Base-by-base conservation (phyloP, 2,329 filamentous ascomycete genomes). In the Chaetomium sp. region DNA sequence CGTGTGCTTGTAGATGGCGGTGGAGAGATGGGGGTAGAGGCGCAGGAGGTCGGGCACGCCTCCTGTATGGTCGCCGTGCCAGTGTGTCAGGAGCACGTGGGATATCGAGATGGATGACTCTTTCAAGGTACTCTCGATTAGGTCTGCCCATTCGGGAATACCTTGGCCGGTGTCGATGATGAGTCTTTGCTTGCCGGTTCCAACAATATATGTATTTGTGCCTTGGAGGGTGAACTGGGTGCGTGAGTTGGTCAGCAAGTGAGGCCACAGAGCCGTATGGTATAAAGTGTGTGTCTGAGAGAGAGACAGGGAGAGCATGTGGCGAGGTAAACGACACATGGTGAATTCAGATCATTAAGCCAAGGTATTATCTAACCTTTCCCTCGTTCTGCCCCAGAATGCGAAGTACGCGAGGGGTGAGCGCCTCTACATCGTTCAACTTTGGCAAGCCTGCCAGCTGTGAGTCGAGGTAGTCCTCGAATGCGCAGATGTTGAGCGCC, bases 121-220 rank as follows among this genome's bases (percentile, higher is more conserved):
- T 1, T 54, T 35, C 1, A 79, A 67, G 0, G 65, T 70, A 1
- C 57, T 57, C 0, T 59, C 44, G 11, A 79, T 63, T 5, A 72
- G 47, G 0, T 68, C 65, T 0, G 66, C 66, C 87, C 87, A 91
- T 36, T 75, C 71, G 2, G 80, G 77, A 52, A 75, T 77, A 42
- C 87, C 88, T 67, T 88, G 80, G 38, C 82, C 87, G 0, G 87
- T 89, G 68, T 91, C 88, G 63, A 91, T 80, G 10, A 91, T 74
- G 50, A 91, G 71, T 1, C 88, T 78, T 9, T 72, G 68, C 1
- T 71, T 63, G 3, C 87, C 87, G 5, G 77, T 80, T 35, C 88
- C 88, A 55, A 91, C 68, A 40, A 91, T 77, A 67, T 91, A 91
- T 14, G 88, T 91, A 68, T 91, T 91, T 58, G 88, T 89, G 54